Base-by-base conservation (phyloP, 352 stramenopile genomes). In the Hyaloperonospora arabidopsidis region DNA sequence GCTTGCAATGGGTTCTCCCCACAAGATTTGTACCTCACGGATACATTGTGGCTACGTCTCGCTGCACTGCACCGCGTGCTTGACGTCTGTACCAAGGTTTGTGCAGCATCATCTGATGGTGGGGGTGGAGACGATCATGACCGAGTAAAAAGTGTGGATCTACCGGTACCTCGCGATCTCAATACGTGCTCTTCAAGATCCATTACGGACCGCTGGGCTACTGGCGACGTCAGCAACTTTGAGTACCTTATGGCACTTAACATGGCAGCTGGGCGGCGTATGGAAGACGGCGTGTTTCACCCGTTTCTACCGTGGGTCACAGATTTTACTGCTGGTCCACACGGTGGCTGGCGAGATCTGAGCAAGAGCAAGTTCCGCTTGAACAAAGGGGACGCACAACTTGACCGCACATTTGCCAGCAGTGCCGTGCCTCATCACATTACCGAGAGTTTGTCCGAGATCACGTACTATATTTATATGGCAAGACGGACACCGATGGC, bases 401-500 rank as follows among this genome's bases (percentile, higher is more conserved):
- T 97, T 0, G 89, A 97, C 40, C 85, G 81, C 38, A 96, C 88
- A 0, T 97, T 92, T 63, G 63, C 75, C 13, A 90, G 88, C 49
- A 94, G 82, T 22, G 70, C 78, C 3, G 67, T 92, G 2, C 87
- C 89, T 1, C 93, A 98, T 57, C 94, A 98, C 61, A 86, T 98
- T 19, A 89, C 93, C 0, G 95, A 98, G 65, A 96, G 77, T 48
- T 57, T 98, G 10, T 97, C 82, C 6, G 94, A 98, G 67, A 84
- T 98, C 32, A 98, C 95, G 3, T 97, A 95, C 59, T 96, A 91
- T 54, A 97, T 98, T 45, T 98, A 98, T 61, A 74, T 96, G 65
- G 90, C 93, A 6, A 72, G 95, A n/a, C 74, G 84, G 2, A 92
- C 91, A 4, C 93, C 92, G 0, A 84, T 97, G 59, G 17, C 71